Evolutionary conservation across 257 asterid genomes (phyloP), one percentile per base, ranked within the genome.

Genomic region (Nyctanthes arbortristis): DNA sequence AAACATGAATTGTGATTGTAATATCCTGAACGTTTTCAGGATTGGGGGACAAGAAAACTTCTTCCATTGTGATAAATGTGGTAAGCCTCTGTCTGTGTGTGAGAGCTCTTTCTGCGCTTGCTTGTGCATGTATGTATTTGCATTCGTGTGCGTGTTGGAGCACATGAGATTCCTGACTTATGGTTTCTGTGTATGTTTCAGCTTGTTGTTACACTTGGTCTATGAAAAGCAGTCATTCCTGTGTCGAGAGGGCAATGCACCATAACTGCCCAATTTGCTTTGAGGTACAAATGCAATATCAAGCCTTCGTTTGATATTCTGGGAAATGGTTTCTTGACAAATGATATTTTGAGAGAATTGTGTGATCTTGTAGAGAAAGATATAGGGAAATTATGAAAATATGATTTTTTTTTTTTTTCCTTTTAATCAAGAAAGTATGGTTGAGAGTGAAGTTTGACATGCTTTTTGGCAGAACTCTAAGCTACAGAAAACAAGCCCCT

Each of bases 171-270:
- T 36, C 43, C 43, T 36, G 13, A 36, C 43, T 36, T 36, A 9
- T 36, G 12, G 43, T 36, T 36, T 11, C 16, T 13, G 43, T 2
- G 16, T 9, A 16, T 36, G 43, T 36, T 36, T 16, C 43, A 36
- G 43, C 43, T 9, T 36, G 43, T 36, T 36, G 43, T 9, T 36
- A 36, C 4, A 16, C 16, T 9, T 9, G 9, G 43, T 36, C 4
- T 60, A n/a, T 89, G 59, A 84, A 81, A 77, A 68, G 82, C 70
- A 73, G 87, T 59, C 97, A 89, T 71, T 88, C 96, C 5, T 90
- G 97, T 36, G 78, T 91, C 31, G 97, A 91, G 84, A 86, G 95
- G 12, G 97, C 97, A 49, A 88, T 91, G 97, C 97, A 91, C 73
- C 97, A 91, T 61, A 96, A 89, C 71, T 91, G 96, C 64, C 97